Conservation (phyloP, 805 yeast species). For the Ogataea siamensis region DNA sequence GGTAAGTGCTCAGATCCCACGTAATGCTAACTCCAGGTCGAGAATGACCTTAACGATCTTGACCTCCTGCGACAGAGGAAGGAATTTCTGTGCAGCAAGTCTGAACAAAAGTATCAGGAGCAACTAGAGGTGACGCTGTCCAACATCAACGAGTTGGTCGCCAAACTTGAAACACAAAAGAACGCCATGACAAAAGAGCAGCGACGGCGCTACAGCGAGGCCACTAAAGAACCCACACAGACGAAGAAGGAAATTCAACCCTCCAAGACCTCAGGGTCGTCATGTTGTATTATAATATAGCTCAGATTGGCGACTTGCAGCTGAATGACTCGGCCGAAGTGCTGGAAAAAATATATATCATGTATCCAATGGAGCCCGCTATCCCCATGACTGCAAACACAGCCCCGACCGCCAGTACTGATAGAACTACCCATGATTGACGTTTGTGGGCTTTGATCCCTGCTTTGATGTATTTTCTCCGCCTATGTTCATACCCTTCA, state of each 20-base stretch:
- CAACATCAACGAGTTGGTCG: constrained; percentile 3
- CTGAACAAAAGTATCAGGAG: constrained; percentile 1
- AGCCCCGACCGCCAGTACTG: background rate
- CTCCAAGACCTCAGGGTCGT: background rate
- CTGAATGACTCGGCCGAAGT: constrained; percentile 29
- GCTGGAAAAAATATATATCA: constrained; percentile 22
- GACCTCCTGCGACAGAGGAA: constrained; percentile 5
- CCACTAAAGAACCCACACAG: background rate
- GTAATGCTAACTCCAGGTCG: constrained; percentile 7
- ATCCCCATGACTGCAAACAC: constrained; percentile 22
- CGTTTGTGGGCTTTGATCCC: constrained; percentile 1
- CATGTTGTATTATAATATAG: constrained; percentile 7
- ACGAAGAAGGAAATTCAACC: background rate
- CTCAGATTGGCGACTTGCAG: constrained; percentile 27
- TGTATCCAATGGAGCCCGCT: constrained; percentile 25
- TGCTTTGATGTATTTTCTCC: background rate
- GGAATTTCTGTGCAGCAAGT: constrained; percentile 1
- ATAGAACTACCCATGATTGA: background rate
- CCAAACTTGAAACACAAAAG: background rate
- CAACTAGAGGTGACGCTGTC: constrained; percentile 6
- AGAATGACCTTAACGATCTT: constrained; percentile 3
- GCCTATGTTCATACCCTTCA: background rate
- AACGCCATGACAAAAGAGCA: constrained; percentile 5
- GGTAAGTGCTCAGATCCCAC: constrained; percentile 3
- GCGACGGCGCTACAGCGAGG: constrained; percentile 5